Evolutionary conservation across 257 asterid genomes (phyloP).

Genomic region (Nicotiana tomentosiformis): DNA sequence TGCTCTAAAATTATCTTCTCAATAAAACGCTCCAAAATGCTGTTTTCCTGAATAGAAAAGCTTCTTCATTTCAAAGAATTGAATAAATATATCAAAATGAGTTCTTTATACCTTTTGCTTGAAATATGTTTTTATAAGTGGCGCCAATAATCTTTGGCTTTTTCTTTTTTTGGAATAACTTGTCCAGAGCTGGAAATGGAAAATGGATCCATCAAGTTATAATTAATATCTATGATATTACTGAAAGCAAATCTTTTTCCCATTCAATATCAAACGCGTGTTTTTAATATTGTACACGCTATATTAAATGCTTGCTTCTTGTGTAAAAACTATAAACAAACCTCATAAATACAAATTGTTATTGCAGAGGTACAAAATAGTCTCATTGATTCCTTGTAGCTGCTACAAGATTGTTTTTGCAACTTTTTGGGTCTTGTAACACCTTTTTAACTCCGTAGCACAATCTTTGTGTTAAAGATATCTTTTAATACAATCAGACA

Average conservation of each 20-base stretch:
- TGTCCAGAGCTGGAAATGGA: background rate
- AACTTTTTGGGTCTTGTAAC: too few relatives aligned
- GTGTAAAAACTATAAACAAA: background rate
- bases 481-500: too few relatives aligned
- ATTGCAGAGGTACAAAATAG: too few relatives aligned
- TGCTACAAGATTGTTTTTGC: too few relatives aligned
- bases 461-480: too few relatives aligned
- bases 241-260: too few relatives aligned
- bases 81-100: background rate
- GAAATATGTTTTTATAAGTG: background rate
- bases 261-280: too few relatives aligned
- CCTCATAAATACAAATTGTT: too few relatives aligned
- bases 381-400: too few relatives aligned
- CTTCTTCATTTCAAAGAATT: background rate
- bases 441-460: too few relatives aligned
- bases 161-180: background rate
- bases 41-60: background rate
- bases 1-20: background rate
- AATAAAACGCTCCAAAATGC: background rate
- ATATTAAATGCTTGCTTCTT: background rate
- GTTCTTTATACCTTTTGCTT: background rate
- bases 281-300: too few relatives aligned
- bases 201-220: background rate
- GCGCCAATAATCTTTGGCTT: background rate
- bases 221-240: too few relatives aligned